Base-by-base conservation (phyloP, 1,284 basidiomycete genomes). In the Boletus hoseneyae region DNA sequence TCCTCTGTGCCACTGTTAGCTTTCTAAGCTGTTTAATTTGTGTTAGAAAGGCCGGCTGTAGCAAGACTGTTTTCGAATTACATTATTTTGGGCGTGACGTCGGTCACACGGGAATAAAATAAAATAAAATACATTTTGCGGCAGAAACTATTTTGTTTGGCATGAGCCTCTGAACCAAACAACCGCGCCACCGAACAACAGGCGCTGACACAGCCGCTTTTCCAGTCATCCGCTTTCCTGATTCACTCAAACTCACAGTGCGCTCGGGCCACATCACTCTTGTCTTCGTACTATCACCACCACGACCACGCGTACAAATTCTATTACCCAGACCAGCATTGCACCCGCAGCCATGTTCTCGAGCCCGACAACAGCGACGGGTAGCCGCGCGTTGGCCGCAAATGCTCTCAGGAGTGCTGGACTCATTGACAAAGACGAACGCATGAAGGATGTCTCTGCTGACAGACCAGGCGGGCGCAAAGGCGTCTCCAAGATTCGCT, bases 401-500 rank as follows among this genome's bases (percentile, higher is more conserved):
- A 81, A 68, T 50, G 80, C 84, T 23, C 71, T 88, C 23, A 81
- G 82, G 53, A 78, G 70, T 44, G 85, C 83, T 2, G 87, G 87
- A 38, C 80, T 88, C 60, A 82, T 84, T 54, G 86, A 88, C 72
- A 73, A 78, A 50, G 86, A 89, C 64, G 73, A 80, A 48, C 77
- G 72, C 58, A 89, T 89, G 86, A 78, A 78, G 51, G 86, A 89
- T 59, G 70, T 72, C 32, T 73, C 75, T 13, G 36, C 47, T 9
- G 82, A 85, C 68, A 82, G 73, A 56, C 83, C 82, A 4, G 83
- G 82, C 45, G 84, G 84, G 15, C 77, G 85, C 57, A 89, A 88
- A 65, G 79, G 78, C 37, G 57, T 74, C 15, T 73, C 75, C 42
- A 85, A 83, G 70, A 66, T 74, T 55, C 79, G 83, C 34, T 73